Conservation (phyloP, 2,329 filamentous ascomycete genomes). For the Monilinia vaccinii-corymbosi region DNA sequence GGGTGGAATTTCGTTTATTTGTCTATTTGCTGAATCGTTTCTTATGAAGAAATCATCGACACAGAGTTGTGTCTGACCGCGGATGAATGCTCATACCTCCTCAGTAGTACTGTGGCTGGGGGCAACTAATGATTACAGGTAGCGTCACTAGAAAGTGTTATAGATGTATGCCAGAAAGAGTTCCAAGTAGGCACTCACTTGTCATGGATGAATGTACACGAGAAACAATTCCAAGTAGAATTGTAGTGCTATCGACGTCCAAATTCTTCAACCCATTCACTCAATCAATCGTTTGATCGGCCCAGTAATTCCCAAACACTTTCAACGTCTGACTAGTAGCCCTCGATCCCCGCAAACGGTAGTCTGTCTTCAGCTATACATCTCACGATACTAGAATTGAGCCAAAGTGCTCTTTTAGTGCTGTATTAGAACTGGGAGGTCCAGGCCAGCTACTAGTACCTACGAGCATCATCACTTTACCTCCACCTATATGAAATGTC, state of each 20-base stretch:
- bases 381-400: background rate
- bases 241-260: background rate
- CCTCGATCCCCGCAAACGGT: background rate
- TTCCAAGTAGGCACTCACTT: background rate
- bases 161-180: background rate
- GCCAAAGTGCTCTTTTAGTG: background rate
- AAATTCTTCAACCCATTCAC: background rate
- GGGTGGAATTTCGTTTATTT: too few relatives aligned
- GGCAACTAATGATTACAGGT: background rate
- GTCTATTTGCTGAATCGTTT: background rate
- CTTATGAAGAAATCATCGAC: background rate
- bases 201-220: background rate
- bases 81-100: background rate
- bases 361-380: background rate
- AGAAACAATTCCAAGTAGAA: background rate
- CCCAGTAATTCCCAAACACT: background rate
- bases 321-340: background rate
- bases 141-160: background rate
- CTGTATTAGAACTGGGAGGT: background rate
- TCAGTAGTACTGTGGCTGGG: background rate
- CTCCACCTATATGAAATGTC: background rate
- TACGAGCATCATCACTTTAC: background rate
- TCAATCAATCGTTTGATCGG: background rate
- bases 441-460: background rate
- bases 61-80: background rate